Percentiles rank a stretch among this genome's conserved stretches.
phyloP scores from a whole-genome alignment of 2,329 filamentous ascomycete species.

The Sclerotinia spermophila region DNA sequence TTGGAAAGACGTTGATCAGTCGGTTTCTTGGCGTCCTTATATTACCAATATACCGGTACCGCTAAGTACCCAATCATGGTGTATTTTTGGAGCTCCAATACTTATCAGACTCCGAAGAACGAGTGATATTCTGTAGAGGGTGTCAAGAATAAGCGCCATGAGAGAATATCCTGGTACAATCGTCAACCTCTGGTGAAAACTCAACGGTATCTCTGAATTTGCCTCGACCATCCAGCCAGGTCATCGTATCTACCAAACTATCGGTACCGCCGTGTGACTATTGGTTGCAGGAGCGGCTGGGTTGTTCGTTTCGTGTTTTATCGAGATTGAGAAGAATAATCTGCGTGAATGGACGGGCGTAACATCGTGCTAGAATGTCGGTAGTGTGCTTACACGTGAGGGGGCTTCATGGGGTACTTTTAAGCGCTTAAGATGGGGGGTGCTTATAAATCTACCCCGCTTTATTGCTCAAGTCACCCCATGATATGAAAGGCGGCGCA shows the following conservation, averaged over 20 bases:
- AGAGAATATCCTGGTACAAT: not conserved
- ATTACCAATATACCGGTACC: not conserved
- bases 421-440: not conserved
- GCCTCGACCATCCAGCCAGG: not conserved
- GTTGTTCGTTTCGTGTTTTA: not conserved
- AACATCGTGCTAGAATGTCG: not conserved
- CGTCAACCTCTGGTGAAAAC: not conserved
- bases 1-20: not conserved
- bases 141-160: not conserved
- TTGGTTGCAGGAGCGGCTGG: not conserved
- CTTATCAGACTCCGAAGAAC: not conserved
- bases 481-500: not conserved
- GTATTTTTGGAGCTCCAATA: not conserved
- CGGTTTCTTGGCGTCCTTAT: not conserved
- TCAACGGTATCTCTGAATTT: not conserved
- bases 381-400: not conserved
- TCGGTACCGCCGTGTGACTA: constrained; percentile 1
- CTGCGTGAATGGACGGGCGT: not conserved
- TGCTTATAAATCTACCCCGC: not conserved
- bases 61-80: not conserved
- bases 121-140: not conserved
- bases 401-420: not conserved
- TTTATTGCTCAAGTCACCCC: not conserved
- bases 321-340: not conserved
- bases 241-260: not conserved